phyloP scores from a whole-genome alignment of 257 asterid species.

The Thymus mandschuricus region DNA sequence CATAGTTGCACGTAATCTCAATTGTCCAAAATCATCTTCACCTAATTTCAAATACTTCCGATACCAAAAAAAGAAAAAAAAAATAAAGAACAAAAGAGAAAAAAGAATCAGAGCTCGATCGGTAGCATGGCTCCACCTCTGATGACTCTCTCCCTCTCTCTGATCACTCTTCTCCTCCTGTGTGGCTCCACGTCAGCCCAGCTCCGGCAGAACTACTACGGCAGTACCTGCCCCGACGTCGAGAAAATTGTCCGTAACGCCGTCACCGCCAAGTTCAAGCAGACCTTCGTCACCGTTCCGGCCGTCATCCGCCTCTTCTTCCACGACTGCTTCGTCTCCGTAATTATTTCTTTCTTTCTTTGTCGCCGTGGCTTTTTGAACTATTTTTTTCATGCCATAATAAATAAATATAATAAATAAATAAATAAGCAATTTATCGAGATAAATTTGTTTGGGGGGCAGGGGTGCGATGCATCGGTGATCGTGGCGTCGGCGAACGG shows the following conservation, averaged over 20 bases:
- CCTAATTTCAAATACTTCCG: too few species aligned
- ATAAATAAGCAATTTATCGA: too few species aligned
- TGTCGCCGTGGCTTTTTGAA: too few species aligned
- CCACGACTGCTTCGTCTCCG: slow-evolving; percentile 82
- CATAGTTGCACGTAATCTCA: slow-evolving; percentile 7
- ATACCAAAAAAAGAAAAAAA: too few species aligned
- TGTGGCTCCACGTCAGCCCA: slow-evolving; percentile 51
- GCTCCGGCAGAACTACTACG: slow-evolving; percentile 52
- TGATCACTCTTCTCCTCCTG: slow-evolving; percentile 32
- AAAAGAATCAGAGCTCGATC: too few species aligned
- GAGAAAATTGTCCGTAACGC: slow-evolving; percentile 63
- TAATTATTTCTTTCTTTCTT: slow-evolving; percentile 15
- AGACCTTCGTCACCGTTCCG: slow-evolving; percentile 74
- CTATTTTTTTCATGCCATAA: too few species aligned
- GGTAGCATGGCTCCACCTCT: slow-evolving; percentile 44
- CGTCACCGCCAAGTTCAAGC: slow-evolving; percentile 55
- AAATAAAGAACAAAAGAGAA: too few species aligned
- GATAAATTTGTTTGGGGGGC: not conserved
- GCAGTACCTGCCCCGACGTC: slow-evolving; percentile 64
- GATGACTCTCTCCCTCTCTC: slow-evolving; percentile 28
- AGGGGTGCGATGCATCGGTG: slow-evolving; percentile 94
- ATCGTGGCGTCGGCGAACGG: slow-evolving; percentile 63
- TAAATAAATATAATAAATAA: too few species aligned
- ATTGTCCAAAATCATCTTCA: not conserved
- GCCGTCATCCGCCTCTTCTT: slow-evolving; percentile 75